phyloP scores from a whole-genome alignment of 306 rosid genomes.

The Adenanthera pavonina region DNA sequence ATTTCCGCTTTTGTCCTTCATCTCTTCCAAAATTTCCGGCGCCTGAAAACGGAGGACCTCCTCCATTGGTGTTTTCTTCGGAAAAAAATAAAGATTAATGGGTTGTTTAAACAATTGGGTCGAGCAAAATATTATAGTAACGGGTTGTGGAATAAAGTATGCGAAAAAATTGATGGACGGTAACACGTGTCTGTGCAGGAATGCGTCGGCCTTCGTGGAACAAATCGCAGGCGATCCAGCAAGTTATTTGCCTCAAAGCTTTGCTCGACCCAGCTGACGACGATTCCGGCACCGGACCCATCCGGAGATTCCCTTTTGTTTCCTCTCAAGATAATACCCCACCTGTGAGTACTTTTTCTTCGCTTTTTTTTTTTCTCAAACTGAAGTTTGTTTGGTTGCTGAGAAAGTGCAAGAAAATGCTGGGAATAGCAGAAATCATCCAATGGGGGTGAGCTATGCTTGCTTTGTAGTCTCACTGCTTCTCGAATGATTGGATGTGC shows the following conservation, averaged over 20 bases:
- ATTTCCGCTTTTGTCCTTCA: constrained; percentile 43
- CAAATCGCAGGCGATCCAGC: constrained; percentile 99
- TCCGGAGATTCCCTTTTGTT: constrained; percentile 48
- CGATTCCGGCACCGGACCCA: constrained; percentile 64
- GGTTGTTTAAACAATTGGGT: constrained; percentile 26
- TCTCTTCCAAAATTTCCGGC: constrained; percentile 61
- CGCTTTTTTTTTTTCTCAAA: not conserved
- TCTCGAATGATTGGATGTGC: not conserved
- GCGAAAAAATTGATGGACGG: constrained; percentile 28
- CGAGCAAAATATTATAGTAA: not conserved
- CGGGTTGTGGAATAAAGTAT: not conserved
- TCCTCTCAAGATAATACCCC: constrained; percentile 39
- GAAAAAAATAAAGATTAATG: not conserved
- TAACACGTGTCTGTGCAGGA: constrained; percentile 91
- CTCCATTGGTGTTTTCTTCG: constrained; percentile 33
- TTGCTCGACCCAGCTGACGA: constrained; percentile 78
- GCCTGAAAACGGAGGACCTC: constrained; percentile 39
- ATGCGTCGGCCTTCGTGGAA: constrained; percentile 99
- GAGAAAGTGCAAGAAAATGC: not conserved
- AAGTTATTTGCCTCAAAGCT: constrained; percentile 95
- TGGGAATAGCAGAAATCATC: not conserved
- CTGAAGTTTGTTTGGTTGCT: constrained; percentile 23
- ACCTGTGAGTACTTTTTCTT: constrained; percentile 20
- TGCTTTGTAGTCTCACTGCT: not conserved
- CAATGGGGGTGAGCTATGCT: not conserved